Conservation (phyloP, 331 rosid species). For the Quercus tomentella region DNA sequence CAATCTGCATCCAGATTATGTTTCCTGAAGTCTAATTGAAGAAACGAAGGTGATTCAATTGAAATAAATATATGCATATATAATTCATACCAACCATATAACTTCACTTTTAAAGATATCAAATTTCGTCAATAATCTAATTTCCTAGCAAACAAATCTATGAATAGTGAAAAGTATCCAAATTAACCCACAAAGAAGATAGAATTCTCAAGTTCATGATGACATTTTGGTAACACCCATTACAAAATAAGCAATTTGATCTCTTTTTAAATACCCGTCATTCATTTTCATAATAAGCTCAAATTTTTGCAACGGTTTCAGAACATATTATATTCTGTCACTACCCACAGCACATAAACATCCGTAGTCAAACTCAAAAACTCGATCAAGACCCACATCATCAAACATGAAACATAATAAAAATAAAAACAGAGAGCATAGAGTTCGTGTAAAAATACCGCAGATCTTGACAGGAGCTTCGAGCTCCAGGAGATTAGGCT, state of each 20-base stretch:
- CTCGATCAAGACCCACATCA: constrained; percentile 2
- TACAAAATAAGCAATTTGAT: not conserved
- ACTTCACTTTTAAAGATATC: no score
- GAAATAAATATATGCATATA: no score
- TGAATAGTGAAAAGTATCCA: not conserved
- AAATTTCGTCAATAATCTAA: not conserved
- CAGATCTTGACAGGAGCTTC: constrained; percentile 87
- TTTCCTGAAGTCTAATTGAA: no score
- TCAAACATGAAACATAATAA: not conserved
- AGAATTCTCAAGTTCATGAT: not conserved
- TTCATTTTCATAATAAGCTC: not conserved
- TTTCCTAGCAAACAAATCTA: not conserved
- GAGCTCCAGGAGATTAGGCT: constrained; percentile 81
- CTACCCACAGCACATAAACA: not conserved
- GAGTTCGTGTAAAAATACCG: constrained; percentile 46
- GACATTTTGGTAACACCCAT: not conserved
- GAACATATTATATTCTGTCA: not conserved
- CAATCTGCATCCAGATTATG: no score
- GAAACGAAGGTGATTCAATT: no score
- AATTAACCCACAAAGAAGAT: not conserved
- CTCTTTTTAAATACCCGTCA: not conserved
- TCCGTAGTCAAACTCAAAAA: constrained; percentile 2
- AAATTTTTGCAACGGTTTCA: not conserved
- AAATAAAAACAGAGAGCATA: not conserved
- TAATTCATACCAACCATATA: no score